Conservation (phyloP, 169 alveolate species). For the Cyclospora cayetanensis region DNA sequence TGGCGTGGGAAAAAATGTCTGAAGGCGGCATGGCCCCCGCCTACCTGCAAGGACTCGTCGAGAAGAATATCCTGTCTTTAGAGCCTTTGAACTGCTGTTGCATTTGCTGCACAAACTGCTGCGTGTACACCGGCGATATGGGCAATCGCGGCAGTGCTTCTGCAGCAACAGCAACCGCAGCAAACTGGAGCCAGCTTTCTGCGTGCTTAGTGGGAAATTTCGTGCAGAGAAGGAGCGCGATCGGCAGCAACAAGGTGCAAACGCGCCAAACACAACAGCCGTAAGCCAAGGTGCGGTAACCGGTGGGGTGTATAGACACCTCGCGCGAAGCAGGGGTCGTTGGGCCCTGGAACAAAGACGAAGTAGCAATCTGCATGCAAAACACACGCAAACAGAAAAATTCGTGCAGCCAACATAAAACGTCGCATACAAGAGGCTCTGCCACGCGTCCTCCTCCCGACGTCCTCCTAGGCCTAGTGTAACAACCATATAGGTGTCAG, state of each 20-base stretch:
- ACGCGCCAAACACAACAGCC: background rate
- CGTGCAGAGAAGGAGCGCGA: background rate
- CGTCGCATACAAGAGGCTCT: no score
- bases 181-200: conserved; percentile 21
- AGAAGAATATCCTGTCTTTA: conserved; percentile 45
- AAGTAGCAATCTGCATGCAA: background rate
- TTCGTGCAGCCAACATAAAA: no score
- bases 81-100: conserved; percentile 8
- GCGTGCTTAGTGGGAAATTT: no score
- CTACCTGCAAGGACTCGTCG: conserved; percentile 68
- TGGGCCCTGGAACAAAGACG: conserved; percentile 55
- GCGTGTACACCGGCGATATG: conserved; percentile 25
- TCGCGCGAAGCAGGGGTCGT: conserved; percentile 12
- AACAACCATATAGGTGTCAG: no score
- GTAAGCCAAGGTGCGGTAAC: background rate
- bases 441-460: no score
- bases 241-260: background rate
- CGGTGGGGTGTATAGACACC: conserved; percentile 36
- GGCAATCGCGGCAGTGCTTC: conserved; percentile 68
- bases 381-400: background rate
- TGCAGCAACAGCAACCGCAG: conserved; percentile 54
- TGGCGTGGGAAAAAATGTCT: no score
- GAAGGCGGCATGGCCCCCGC: no score
- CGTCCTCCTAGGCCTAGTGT: no score
- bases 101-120: conserved; percentile 33